Evolutionary conservation across 306 rosid species (phyloP).

Genomic region (Lotus japonicus): DNA sequence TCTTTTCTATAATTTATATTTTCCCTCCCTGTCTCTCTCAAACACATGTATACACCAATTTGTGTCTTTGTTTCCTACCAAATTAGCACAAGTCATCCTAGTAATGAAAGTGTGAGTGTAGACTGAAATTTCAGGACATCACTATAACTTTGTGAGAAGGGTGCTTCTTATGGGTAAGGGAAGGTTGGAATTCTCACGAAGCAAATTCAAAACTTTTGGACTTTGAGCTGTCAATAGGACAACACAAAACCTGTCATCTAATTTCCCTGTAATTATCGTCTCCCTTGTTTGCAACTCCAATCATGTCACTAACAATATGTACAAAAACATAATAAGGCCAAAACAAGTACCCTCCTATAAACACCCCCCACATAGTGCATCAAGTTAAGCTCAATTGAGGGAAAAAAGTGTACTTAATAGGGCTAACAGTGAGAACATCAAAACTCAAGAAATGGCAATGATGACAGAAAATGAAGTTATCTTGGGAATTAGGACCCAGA

Average conservation of each 20-base stretch:
- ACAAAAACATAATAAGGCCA: conserved; percentile 36
- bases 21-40: too few relatives aligned
- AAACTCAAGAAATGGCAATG: conserved; percentile 28
- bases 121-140: neutral
- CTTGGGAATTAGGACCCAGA: conserved; percentile 9
- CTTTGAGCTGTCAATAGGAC: conserved; percentile 25
- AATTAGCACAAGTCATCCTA: neutral
- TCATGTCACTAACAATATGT: conserved; percentile 12
- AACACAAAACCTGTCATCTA: conserved; percentile 3
- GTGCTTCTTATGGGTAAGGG: neutral
- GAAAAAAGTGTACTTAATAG: too few relatives aligned
- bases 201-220: conserved; percentile 5
- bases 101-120: neutral
- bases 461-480: conserved; percentile 46
- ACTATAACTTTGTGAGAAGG: neutral
- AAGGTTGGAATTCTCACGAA: neutral
- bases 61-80: too few relatives aligned
- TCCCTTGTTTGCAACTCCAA: conserved; percentile 31
- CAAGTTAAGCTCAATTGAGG: too few relatives aligned
- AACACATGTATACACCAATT: too few relatives aligned
- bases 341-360: conserved; percentile 26
- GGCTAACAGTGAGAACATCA: neutral
- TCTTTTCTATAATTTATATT: too few relatives aligned
- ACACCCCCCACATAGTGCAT: neutral
- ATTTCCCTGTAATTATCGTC: conserved; percentile 31